Percentiles rank a stretch among this genome's conserved stretches.
These are phyloP conservation scores for Thraustochytrium sp. DNA, from an alignment of 352 stramenopile species.

Conservation along the genomic window DNA sequence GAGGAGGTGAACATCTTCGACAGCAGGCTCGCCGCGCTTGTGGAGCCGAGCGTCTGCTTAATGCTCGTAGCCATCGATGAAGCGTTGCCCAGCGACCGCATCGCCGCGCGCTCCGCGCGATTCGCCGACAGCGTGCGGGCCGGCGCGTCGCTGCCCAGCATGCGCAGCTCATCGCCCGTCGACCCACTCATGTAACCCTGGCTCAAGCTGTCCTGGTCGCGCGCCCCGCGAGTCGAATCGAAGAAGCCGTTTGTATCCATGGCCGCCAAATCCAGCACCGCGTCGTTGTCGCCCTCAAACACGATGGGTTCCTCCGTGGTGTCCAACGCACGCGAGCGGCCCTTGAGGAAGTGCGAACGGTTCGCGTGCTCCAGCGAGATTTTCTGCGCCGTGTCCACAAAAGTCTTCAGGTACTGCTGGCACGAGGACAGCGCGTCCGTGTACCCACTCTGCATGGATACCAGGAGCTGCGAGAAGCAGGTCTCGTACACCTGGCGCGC, in stretches of 20 bases:
- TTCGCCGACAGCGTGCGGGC: background rate
- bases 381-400: background rate
- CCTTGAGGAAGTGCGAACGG: background rate
- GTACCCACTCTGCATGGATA: constrained; percentile 5
- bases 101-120: background rate
- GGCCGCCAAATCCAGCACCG: constrained; percentile 11
- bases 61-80: background rate
- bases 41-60: background rate
- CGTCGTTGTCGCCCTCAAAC: constrained; percentile 28
- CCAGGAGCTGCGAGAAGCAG: constrained; percentile 34
- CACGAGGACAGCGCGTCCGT: background rate
- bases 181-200: background rate
- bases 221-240: background rate
- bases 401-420: background rate
- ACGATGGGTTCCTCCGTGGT: constrained; percentile 31
- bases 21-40: background rate
- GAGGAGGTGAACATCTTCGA: background rate
- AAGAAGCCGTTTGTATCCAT: constrained; percentile 35
- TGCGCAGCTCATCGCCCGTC: background rate
- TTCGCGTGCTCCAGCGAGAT: background rate
- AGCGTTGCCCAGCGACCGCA: background rate
- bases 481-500: background rate
- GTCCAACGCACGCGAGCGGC: background rate
- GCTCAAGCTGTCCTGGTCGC: background rate
- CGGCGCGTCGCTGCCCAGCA: background rate